These are phyloP conservation scores for Pharnaceum exiguum DNA, from an alignment of 148 eudicot genomes.

Conservation along the genomic window DNA sequence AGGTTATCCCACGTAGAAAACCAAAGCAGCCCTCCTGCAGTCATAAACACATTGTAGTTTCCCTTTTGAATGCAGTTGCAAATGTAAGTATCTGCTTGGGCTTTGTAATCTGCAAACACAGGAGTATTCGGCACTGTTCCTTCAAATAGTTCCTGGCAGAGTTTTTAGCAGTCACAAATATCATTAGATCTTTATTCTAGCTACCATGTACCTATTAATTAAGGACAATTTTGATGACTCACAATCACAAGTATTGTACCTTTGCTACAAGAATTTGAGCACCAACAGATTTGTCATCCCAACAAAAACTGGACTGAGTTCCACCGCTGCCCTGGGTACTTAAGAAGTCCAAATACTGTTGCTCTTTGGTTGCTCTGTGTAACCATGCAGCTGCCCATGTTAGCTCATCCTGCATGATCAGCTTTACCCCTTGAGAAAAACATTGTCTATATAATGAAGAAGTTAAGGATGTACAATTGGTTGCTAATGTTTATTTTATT, in stretches of 20 bases:
- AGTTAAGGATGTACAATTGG: too few species aligned
- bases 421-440: too few species aligned
- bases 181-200: background rate
- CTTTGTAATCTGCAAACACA: constrained; percentile 8
- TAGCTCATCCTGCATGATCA: constrained; percentile 48
- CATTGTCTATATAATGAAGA: too few species aligned
- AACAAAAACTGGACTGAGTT: constrained; percentile 37
- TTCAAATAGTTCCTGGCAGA: constrained; percentile 18
- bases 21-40: constrained; percentile 42
- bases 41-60: constrained; percentile 20
- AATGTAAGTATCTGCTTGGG: constrained; percentile 28
- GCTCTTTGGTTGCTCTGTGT: constrained; percentile 26
- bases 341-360: constrained; percentile 13
- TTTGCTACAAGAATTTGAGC: constrained; percentile 39
- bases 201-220: too few species aligned
- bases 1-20: constrained; percentile 34
- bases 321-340: constrained; percentile 20
- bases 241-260: constrained; percentile 11
- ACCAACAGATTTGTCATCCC: constrained; percentile 62
- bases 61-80: constrained; percentile 54
- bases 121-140: constrained; percentile 11
- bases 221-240: background rate
- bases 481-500: background rate
- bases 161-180: too few species aligned
- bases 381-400: constrained; percentile 55